Base-by-base conservation (phyloP, 352 stramenopile species). In the Pythium myriotylum region DNA sequence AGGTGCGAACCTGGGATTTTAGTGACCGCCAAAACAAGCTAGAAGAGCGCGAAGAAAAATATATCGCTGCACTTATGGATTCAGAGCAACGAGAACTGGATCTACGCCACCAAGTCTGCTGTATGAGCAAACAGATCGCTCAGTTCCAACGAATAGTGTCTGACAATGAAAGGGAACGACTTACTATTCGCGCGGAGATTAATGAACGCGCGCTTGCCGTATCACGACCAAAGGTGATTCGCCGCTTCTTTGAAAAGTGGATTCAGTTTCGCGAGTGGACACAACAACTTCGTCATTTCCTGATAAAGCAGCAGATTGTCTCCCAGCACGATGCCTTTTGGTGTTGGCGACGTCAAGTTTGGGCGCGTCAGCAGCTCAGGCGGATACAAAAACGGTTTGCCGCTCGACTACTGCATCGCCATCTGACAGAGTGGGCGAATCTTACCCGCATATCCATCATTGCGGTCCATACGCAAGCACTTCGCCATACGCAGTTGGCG, bases 31-130 rank as follows among this genome's bases (percentile, higher is more conserved):
- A 86, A 17, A 73, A 84, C 4, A 79, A 90, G 19, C 75, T 90
- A 0, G 76, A 91, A 23, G 67, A 83, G 1, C 73, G 79, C 20
- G 84, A 93, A 64, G 80, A 80, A 12, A 88, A 89, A 46, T 91
- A 91, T 45, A 86, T 93, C 20, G 72, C 76, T 16, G 81, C 81
- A 8, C 54, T 93, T 20, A 93, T 93, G 73, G 76, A 86, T 55
- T 91, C 80, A 0, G 84, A 93, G 54, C 84, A 91, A 26, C 74
- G 81, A 17, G 84, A 93, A 46, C 59, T 93, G 0, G 79, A 91
- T 27, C 59, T 93, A 3, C 73, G 77, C 12, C 86, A 80, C 16
- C 77, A 84, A 27, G 27, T 93, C 1, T 59, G 47, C 4, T 39
- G 22, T 4, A 71, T 88, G 61, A 70, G 79, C 26, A 72, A 67